Base-by-base conservation (phyloP, 768 basidiomycete genomes). In the Tylopilus plumbeoviolaceoides region DNA sequence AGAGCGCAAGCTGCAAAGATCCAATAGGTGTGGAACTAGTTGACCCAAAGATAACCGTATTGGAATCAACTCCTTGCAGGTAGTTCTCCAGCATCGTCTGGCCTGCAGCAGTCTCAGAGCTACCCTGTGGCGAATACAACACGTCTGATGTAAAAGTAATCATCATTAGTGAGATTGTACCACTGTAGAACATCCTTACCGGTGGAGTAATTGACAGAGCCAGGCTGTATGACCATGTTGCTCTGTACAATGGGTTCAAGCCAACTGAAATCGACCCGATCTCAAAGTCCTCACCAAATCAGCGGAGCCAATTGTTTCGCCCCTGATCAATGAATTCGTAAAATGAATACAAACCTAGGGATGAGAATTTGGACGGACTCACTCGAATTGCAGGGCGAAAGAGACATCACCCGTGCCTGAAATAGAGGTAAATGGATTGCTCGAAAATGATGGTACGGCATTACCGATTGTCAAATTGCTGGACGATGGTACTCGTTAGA, bases 351-450 rank as follows among this genome's bases (percentile, higher is more conserved):
- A 20, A 17, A 14, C n/a, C 17, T 21, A 18, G 17, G 18, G 12
- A 46, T 5, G 21, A 41, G 5, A 4, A 9, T 8, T 20, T 35
- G 40, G 51, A 49, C 10, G 33, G 31, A 65, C 79, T 58, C 60
- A 79, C 75, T 81, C 68, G 65, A 85, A 88, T 54, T 74, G 67
- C 35, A 88, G 68, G 4, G 68, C 64, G 56, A 88, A 88, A 1
- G 80, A 72, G 21, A 87, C 82, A 50, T 87, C 85, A 0, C 82
- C 84, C 3, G 80, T 79, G 9, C 79, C 71, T 59, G 79, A 75
- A 10, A 75, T 76, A 39, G 79, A 64, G 43, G 72, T 77, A 48
- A 77, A 73, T 35, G 21, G 25, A 23, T 53, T 43, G n/a, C 18
- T 63, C 45, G 6, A 21, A 49, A 33, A 38, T 33, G 18, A 52